Evolutionary conservation across 352 stramenopile genomes (phyloP).

Genomic region (Phytophthora megakarya): DNA sequence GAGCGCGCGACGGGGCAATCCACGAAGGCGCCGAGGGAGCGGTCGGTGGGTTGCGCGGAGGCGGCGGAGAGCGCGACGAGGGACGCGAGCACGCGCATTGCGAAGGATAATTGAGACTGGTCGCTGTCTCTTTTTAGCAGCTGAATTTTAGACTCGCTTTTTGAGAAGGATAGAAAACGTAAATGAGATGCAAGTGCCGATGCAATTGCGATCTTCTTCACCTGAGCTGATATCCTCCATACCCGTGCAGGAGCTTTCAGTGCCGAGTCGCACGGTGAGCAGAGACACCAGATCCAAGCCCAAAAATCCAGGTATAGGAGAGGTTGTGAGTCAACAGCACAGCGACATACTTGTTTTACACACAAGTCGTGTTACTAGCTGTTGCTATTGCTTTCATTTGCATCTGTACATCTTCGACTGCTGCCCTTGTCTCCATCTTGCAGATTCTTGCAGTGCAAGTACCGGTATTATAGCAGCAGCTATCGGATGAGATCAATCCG

Average conservation of each 20-base stretch:
- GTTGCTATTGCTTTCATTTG: no score
- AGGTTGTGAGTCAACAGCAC: not conserved
- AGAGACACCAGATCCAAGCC: conserved; percentile 1
- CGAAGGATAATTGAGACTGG: conserved; percentile 5
- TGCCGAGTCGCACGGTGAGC: conserved; percentile 12
- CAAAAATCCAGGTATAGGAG: conserved; percentile 1
- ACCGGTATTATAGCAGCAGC: no score
- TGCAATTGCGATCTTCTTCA: no score
- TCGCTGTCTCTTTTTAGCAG: conserved; percentile 30
- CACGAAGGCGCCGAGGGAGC: conserved; percentile 58
- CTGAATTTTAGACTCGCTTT: no score
- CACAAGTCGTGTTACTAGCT: no score
- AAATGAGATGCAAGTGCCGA: no score
- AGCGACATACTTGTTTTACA: no score
- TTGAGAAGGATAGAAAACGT: conserved; percentile 1
- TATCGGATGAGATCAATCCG: no score
- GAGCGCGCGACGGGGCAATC: conserved; percentile 37
- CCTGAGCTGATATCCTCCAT: not conserved
- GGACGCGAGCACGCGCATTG: conserved; percentile 26
- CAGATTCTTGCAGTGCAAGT: no score
- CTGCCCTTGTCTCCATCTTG: no score
- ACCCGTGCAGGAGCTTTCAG: not conserved
- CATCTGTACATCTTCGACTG: no score
- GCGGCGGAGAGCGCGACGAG: conserved; percentile 27
- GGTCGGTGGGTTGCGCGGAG: conserved; percentile 14